Evolutionary conservation across 2,329 filamentous ascomycete genomes (phyloP), one percentile per base, ranked within the genome.

Genomic region (Coniochaeta ligniaria): DNA sequence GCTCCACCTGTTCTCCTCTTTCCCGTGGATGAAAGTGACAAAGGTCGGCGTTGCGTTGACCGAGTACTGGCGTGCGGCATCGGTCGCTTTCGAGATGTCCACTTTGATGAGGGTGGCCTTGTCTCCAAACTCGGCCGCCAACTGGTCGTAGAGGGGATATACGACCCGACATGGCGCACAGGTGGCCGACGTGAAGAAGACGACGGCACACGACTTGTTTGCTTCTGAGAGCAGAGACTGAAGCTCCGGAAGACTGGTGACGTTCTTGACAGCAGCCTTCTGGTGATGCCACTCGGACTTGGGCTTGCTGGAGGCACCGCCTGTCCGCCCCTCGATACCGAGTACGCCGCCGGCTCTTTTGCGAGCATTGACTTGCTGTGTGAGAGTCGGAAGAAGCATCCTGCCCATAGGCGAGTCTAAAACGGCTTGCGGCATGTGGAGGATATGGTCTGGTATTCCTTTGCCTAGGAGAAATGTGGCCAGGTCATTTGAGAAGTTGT

Each of bases 401-500:
- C 89, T 87, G 1, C 95, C 95, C 59, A 69, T 66, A 1, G 68
- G 67, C 1, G 67, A 68, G 31, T 68, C 63, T 38, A 98, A 80
- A 9, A 98, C 93, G 1, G 88, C 89, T 68, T 92, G 83, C 0
- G 94, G 94, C 71, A 98, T 87, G 66, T 88, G 91, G 33, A 85
- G 83, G 65, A 99, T 98, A 68, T 96, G 87, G 1, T 87, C 83
- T 0, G 95, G 95, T 62, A 98, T 98, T 2, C 91, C 90, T 66
- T 87, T 90, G 24, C 95, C 94, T 1, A 97, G 79, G 0, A 98
- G 79, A 64, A 98, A 98, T 73, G 91, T 95, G 64, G 91, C 80
- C 66, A 98, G 88, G 63, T 96, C 92, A 70, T 98, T 94, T 3
- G 90, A 91, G 74, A 98, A 99, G 74, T 97, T 97, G 77, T 98